Evolutionary conservation across 768 basidiomycete species (phyloP), one percentile per base, ranked within the genome.

Genomic region (Lepiota venenata): DNA sequence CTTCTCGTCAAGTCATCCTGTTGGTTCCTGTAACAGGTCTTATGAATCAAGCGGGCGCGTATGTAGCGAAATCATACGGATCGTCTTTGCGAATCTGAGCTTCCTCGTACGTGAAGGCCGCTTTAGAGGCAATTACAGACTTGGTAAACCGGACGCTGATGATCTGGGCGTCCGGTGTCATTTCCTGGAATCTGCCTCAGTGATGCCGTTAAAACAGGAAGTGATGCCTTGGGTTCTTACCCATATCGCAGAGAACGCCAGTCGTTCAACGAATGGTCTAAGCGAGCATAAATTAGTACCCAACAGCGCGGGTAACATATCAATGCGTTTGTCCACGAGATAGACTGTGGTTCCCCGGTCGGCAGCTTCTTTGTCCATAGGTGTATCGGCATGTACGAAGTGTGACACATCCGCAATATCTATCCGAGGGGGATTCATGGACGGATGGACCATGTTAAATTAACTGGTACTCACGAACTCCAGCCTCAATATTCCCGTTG

Each of bases 401-500:
- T 98, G 85, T 5, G 96, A 97, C 2, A 99, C 96, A 65, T 99
- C 97, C 54, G 96, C 96, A 58, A 99, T 99, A 66, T 99, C 95
- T 98, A 27, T 32, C 32, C 32, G 10, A 32, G 8, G 43, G n/a
- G 32, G 10, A 16, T 18, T 29, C 2, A 37, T 22, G 15, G 8
- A 16, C 12, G 4, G 11, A 42, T 35, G 44, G 15, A 47, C 43
- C 43, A 47, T 18, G 46, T 50, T 38, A 47, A 42, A 37, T 39
- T 9, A 36, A 41, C 2, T 4, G 40, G 16, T 46, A 90, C 95
- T 78, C 63, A 98, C 96, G 96, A 61, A 99, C 97, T 50, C 97
- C 97, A 32, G 94, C 93, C 66, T 99, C 93, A 55, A 98, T 88
- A 68, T 95, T 93, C 2, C 96, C 96, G 62, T 95, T 96, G 0